These are phyloP conservation scores for Prunus persica DNA, from an alignment of 306 rosid species.

Conservation along the genomic window DNA sequence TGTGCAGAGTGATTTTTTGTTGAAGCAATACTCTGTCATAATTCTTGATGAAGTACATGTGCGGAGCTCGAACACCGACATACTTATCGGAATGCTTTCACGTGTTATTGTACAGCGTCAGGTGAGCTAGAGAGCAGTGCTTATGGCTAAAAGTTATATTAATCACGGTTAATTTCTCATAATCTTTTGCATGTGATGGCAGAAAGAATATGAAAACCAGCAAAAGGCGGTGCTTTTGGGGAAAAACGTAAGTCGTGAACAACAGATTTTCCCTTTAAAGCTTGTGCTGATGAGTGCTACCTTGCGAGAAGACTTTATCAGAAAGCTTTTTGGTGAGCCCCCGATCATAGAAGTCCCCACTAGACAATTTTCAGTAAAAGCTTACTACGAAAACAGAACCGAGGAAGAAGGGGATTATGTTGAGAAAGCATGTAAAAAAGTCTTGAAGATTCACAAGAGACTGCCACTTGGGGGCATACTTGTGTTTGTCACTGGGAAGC, in stretches of 20 bases:
- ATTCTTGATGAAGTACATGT: constrained; percentile 96
- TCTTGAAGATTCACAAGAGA: constrained; percentile 84
- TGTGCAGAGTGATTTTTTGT: constrained; percentile 70
- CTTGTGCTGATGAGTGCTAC: constrained; percentile 98
- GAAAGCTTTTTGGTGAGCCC: constrained; percentile 52
- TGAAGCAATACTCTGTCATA: constrained; percentile 75
- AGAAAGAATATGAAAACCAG: constrained; percentile 55
- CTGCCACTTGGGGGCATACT: constrained; percentile 88
- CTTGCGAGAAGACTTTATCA: constrained; percentile 73
- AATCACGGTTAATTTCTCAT: neutral
- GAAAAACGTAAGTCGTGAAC: constrained; percentile 43
- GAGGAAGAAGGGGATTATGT: constrained; percentile 58
- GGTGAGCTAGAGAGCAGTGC: constrained; percentile 37
- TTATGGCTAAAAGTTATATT: neutral
- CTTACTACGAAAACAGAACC: constrained; percentile 75
- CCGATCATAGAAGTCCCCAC: constrained; percentile 79
- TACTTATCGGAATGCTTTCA: constrained; percentile 93
- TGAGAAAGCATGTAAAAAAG: constrained; percentile 81
- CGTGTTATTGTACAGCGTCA: constrained; percentile 62
- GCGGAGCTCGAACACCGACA: constrained; percentile 95
- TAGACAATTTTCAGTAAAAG: constrained; percentile 76
- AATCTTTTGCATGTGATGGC: constrained; percentile 8
- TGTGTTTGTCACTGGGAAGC: constrained; percentile 82
- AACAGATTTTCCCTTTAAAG: constrained; percentile 67
- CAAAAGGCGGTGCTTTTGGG: constrained; percentile 46